Evolutionary conservation across 495 filamentous ascomycete genomes (phyloP), one percentile per base, ranked within the genome.

Genomic region (Xylaria sp.): DNA sequence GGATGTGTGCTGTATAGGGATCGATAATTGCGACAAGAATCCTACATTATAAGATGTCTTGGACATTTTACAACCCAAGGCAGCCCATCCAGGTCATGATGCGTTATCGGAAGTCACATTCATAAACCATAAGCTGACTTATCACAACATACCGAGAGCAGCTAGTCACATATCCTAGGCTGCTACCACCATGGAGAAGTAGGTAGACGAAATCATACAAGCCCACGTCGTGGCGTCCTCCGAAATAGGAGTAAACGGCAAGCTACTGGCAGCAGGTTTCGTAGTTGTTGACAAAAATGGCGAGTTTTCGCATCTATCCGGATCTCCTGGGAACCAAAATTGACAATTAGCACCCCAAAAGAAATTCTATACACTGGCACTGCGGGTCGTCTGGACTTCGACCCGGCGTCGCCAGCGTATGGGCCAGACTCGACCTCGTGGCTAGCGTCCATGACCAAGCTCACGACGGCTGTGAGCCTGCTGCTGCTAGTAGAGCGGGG

Each of bases 401-500:
- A 64, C 40, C 40, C 61, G 15, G 29, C 58, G 61, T 48, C 61
- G n/a, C 58, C 73, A 43, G 41, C 63, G 6, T 75, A 75, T 31
- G 61, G 15, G 41, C 31, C 70, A 11, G 69, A 81, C 71, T 74
- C 72, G 1, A 61, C 80, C n/a, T 73, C 81, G 68, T 61, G 71
- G 41, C 58, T 82, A 2, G 74, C 76, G 31, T 82, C 80, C 46
- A 74, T 77, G 72, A 79, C 80, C 17, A 83, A 83, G 35, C 73
- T 84, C 58, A 67, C 77, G 26, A 82, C 81, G 24, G 65, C 77
- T 11, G 65, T 81, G 69, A 70, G 73, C 19, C 64, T 74, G 3
- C 66, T 82, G 33, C 82, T 82, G 46, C 75, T 83, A 43, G 75
- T 84, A 50, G 80, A 83, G 3, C 69, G 71, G n/a, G 77, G 74